phyloP scores from a whole-genome alignment of 768 basidiomycete genomes.

The Rhizopogon salebrosus region DNA sequence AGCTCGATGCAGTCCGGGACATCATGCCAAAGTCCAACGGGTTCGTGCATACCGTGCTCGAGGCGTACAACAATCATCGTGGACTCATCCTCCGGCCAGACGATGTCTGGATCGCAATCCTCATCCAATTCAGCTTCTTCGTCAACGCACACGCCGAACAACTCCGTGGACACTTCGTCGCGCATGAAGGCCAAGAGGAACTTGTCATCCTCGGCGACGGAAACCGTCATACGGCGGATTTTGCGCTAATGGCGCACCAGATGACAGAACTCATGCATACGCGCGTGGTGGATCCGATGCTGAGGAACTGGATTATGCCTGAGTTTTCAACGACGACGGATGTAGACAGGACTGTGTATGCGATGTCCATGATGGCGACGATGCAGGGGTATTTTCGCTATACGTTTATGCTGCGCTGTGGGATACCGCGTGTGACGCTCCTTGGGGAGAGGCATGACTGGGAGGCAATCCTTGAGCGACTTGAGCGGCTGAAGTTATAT shows the following conservation, averaged over 20 bases:
- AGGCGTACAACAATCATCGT: slow-evolving; percentile 32
- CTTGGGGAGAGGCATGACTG: slow-evolving; percentile 38
- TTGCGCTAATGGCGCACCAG: slow-evolving; percentile 21
- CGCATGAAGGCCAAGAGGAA: slow-evolving; percentile 18
- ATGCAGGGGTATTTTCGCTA: slow-evolving; percentile 37
- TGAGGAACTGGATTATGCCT: slow-evolving; percentile 38
- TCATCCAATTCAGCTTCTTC: slow-evolving; percentile 34
- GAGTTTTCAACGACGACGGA: slow-evolving; percentile 40
- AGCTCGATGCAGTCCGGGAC: slow-evolving; percentile 17
- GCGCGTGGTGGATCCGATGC: slow-evolving; percentile 16
- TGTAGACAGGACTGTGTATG: slow-evolving; percentile 31
- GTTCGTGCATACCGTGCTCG: slow-evolving; percentile 31
- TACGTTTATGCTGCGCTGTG: slow-evolving; percentile 27
- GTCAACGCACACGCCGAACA: slow-evolving; percentile 32
- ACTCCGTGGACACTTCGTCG: slow-evolving; percentile 27
- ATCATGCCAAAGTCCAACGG: slow-evolving; percentile 28
- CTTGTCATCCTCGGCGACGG: slow-evolving; percentile 19
- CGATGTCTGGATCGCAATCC: slow-evolving; percentile 38
- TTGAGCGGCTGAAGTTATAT: slow-evolving; percentile 36
- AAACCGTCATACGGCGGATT: slow-evolving; percentile 24
- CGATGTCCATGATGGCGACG: slow-evolving; percentile 39
- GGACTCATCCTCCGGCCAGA: slow-evolving; percentile 42
- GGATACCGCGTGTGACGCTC: slow-evolving; percentile 42
- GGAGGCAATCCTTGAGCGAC: slow-evolving; percentile 28
- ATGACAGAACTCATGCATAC: slow-evolving; percentile 18